Percentiles rank a stretch among this genome's conserved stretches.
Conservation (phyloP, 2,329 filamentous ascomycete genomes). For the Botrytis sinoallii region DNA sequence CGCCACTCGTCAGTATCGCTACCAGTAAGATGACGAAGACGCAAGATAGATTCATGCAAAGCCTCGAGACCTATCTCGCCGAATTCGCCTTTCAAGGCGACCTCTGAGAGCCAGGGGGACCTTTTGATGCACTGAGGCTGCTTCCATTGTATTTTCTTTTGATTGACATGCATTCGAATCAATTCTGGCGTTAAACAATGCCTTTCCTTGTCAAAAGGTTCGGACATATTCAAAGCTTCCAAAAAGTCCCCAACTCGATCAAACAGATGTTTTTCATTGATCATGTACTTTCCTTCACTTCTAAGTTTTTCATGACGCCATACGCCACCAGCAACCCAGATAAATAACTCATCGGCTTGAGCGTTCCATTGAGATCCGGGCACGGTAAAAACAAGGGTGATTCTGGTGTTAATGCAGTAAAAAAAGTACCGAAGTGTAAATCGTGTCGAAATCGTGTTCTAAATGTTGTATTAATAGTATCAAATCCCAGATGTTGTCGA, state of each 20-base stretch:
- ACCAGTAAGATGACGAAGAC: neutral
- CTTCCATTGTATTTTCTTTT: too few relatives aligned
- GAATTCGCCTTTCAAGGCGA: neutral
- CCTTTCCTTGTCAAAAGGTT: too few relatives aligned
- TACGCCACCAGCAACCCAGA: neutral
- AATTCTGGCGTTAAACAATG: too few relatives aligned
- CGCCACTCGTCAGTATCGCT: rapidly evolving
- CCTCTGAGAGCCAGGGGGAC: neutral
- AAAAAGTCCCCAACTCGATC: neutral
- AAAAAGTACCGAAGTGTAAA: neutral
- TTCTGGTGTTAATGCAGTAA: neutral
- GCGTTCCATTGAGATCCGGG: rapidly evolving
- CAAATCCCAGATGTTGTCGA: neutral
- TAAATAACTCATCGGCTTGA: rapidly evolving
- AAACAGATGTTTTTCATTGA: too few relatives aligned
- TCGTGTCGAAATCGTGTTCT: neutral
- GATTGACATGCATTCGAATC: too few relatives aligned
- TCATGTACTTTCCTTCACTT: too few relatives aligned
- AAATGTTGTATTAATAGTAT: neutral
- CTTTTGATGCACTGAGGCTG: neutral
- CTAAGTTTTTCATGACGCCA: neutral
- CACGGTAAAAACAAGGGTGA: too few relatives aligned
- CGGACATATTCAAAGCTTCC: rapidly evolving
- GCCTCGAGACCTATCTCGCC: neutral
- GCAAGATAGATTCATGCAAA: neutral